Conservation (phyloP, 2,329 filamentous ascomycete species). For the Colletotrichum limetticola region DNA sequence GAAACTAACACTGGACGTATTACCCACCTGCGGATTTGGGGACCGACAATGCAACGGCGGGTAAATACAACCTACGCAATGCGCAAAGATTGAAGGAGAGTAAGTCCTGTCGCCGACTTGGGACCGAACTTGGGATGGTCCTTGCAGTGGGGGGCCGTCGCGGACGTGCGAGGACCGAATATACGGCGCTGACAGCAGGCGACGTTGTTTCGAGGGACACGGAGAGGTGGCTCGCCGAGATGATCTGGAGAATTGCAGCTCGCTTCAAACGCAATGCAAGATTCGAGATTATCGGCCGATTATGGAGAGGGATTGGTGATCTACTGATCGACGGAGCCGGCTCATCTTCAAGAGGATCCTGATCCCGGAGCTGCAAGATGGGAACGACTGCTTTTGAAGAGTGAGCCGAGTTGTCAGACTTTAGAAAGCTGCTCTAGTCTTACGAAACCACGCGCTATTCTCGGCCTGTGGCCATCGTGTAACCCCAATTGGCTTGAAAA, state of each 20-base stretch:
- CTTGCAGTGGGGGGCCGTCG: not conserved
- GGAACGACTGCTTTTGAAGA: not conserved
- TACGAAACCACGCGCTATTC: not conserved
- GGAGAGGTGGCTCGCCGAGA: conserved; percentile 5
- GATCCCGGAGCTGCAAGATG: not conserved
- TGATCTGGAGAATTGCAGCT: not conserved
- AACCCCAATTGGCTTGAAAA: not conserved
- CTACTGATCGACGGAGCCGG: conserved; percentile 18
- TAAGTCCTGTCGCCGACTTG: not conserved
- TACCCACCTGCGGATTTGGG: not conserved
- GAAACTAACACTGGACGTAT: not conserved
- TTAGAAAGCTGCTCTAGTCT: not conserved
- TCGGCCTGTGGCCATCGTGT: not conserved
- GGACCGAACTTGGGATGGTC: conserved; percentile 5
- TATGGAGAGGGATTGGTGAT: not conserved
- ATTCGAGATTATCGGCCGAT: not conserved
- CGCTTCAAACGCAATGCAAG: not conserved
- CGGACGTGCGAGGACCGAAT: not conserved
- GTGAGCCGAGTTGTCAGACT: not conserved
- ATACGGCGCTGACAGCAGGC: not conserved
- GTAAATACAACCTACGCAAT: not conserved
- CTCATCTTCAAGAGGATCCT: not conserved
- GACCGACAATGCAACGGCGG: not conserved
- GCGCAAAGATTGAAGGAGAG: not conserved
- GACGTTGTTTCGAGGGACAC: not conserved